These are phyloP conservation scores for Metarhizium anisopliae DNA, from an alignment of 2,329 filamentous ascomycete genomes.

Conservation along the genomic window DNA sequence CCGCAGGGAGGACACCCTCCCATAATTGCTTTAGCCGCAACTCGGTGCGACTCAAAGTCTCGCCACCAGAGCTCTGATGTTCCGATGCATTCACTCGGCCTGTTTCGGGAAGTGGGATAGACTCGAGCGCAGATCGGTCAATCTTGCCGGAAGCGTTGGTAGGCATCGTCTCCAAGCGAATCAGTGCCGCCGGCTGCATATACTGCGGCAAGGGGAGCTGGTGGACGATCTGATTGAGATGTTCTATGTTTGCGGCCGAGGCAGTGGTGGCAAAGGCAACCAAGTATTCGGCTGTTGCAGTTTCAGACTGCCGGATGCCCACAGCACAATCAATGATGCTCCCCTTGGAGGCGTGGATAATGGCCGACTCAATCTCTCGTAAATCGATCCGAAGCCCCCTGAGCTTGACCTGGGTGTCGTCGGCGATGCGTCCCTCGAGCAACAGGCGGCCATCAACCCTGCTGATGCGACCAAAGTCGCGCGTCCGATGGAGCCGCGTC, in stretches of 20 bases:
- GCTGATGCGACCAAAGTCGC: slow-evolving; percentile 27
- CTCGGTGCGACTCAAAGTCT: not conserved
- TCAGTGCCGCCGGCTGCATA: slow-evolving; percentile 3
- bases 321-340: slow-evolving; percentile 11
- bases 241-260: not conserved
- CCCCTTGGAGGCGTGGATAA: slow-evolving; percentile 13
- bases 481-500: slow-evolving; percentile 9
- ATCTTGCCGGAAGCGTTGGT: slow-evolving; percentile 1
- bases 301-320: slow-evolving; percentile 3
- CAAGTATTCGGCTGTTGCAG: not conserved
- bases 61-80: not conserved
- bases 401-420: slow-evolving; percentile 37
- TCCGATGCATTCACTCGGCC: not conserved
- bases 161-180: slow-evolving; percentile 3
- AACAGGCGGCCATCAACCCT: slow-evolving; percentile 22
- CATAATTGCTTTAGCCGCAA: not conserved
- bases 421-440: slow-evolving; percentile 27
- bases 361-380: slow-evolving; percentile 23
- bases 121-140: slow-evolving; percentile 19
- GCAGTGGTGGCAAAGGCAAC: slow-evolving; percentile 2
- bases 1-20: not conserved
- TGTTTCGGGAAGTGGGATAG: slow-evolving; percentile 14
- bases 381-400: slow-evolving; percentile 37
- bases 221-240: not conserved
- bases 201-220: slow-evolving; percentile 1